Conservation (phyloP, 306 rosid genomes). For the Acacia crassicarpa region DNA sequence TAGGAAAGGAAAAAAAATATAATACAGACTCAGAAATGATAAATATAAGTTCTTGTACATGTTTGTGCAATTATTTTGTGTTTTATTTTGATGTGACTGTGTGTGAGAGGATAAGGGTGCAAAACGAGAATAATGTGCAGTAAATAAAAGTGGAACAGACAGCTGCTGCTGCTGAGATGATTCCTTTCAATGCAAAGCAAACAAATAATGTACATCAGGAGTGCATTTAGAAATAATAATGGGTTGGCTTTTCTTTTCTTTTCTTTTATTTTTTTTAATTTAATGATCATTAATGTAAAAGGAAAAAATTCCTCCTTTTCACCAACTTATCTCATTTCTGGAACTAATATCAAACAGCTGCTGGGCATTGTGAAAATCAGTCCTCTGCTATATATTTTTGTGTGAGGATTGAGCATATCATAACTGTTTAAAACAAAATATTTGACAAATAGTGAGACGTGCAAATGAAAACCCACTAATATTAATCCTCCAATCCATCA, state of each 20-base stretch:
- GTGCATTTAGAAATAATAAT: neutral
- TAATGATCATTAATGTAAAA: neutral
- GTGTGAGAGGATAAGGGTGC: constrained; percentile 36
- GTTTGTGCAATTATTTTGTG: constrained; percentile 27
- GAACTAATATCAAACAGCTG: neutral
- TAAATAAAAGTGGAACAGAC: constrained; percentile 18
- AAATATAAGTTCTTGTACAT: constrained; percentile 7
- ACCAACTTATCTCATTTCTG: neutral
- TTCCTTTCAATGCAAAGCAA: neutral
- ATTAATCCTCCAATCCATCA: neutral
- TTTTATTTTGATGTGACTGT: constrained; percentile 15
- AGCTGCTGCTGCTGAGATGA: neutral
- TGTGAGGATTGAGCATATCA: neutral
- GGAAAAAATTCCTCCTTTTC: neutral
- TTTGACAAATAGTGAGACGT: neutral
- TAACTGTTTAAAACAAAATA: neutral
- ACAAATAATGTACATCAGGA: neutral
- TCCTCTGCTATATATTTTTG: neutral
- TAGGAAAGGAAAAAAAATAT: neutral
- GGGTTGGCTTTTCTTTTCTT: neutral
- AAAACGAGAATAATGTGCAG: constrained; percentile 24
- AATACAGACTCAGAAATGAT: neutral
- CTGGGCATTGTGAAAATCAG: neutral
- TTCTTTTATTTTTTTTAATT: too few species aligned
- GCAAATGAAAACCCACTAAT: neutral